Percentiles rank a stretch among this genome's conserved stretches.
These are phyloP conservation scores for Nepenthes mirabilis DNA, from an alignment of 148 eudicot species.

Conservation along the genomic window DNA sequence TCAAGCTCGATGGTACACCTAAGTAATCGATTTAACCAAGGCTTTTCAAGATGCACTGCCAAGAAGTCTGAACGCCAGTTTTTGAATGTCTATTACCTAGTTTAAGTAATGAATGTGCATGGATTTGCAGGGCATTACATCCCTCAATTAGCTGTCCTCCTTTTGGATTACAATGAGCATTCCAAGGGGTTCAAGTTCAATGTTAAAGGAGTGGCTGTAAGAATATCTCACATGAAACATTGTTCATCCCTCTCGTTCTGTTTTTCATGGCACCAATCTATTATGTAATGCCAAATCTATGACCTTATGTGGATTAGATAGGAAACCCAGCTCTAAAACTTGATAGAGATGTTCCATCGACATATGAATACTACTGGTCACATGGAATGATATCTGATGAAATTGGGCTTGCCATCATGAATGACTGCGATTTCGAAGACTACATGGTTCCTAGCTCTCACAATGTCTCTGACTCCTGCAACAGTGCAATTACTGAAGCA, in stretches of 20 bases:
- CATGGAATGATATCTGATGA: constrained; percentile 72
- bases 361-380: constrained; percentile 59
- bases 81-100: no score
- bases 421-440: constrained; percentile 31
- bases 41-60: no score
- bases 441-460: constrained; percentile 31
- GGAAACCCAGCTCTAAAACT: constrained; percentile 79
- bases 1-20: no score
- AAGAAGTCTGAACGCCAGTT: no score
- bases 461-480: constrained; percentile 33
- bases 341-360: constrained; percentile 51
- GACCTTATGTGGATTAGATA: constrained; percentile 20
- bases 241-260: not conserved
- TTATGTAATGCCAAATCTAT: not conserved
- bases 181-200: constrained; percentile 22
- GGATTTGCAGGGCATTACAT: constrained; percentile 66
- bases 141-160: constrained; percentile 53
- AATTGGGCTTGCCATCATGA: constrained; percentile 29
- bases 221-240: constrained; percentile 5
- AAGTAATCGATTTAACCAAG: no score
- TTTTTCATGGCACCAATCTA: not conserved
- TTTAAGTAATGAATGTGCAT: not conserved
- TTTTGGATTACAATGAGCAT: constrained; percentile 3
- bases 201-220: constrained; percentile 77
- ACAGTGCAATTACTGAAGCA: constrained; percentile 16